Base-by-base conservation (phyloP, 495 filamentous ascomycete genomes). In the Apodospora peruviana region DNA sequence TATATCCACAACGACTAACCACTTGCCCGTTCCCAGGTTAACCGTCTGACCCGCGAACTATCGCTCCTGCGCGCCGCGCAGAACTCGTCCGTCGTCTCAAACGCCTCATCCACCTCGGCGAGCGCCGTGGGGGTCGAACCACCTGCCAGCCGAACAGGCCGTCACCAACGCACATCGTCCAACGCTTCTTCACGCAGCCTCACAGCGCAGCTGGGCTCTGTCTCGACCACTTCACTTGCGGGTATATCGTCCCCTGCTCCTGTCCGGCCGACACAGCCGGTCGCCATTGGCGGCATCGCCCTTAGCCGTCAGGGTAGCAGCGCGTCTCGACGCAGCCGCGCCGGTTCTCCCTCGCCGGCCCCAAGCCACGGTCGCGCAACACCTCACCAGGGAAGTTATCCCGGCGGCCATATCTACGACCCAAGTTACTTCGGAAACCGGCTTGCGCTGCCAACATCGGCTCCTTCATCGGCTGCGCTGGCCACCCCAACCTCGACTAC, bases 41-140 rank as follows among this genome's bases (percentile, higher is more conserved):
- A 96, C 69, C 88, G 90, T 40, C 78, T 96, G 44, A 91, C 88
- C 2, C 83, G 90, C 47, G 90, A 96, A 59, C 83, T 96, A 40
- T 79, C 82, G 11, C 64, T 83, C 34, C 82, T 96, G 35, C 85
- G 90, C 48, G 80, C 80, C 34, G 84, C 88, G 36, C 85, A 88
- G 52, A 89, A 88, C 55, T 83, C 86, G 12, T 91, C 86, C 11
- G 87, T 88, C 24, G 83, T 82, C 43, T 93, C 88, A 11, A 93
- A 88, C 19, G 64, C 85, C 18, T 94, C 88, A 10, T 89, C 87
- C 17, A 78, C 84, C 16, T 76, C 77, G 23, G 72, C 72, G 18
- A 68, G 68, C 45, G 65, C 65, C 27, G 70, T 70, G 18, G 66
- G 58, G 50, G 55, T 68, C 50, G 66, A 71, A 32, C 53, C 66